A percentile compares a stretch with the other conserved stretches of the same genome.
Evolutionary conservation across 2,329 filamentous ascomycete genomes (phyloP).

Genomic region (Fusarium sp.): DNA sequence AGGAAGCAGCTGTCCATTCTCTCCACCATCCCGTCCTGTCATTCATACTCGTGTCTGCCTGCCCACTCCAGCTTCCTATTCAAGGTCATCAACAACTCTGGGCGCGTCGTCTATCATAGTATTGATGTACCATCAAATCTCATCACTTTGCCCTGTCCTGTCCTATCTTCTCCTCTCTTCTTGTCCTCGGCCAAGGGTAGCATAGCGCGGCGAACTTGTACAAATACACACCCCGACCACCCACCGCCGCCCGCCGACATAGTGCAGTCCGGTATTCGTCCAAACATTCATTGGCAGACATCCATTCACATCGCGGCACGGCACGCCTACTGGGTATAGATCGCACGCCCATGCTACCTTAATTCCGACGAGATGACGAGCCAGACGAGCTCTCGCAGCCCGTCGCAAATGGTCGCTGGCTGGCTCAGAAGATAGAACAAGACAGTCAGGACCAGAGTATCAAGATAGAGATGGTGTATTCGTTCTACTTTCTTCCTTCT

Average conservation of each 20-base stretch:
- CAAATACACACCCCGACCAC: constrained; percentile 30
- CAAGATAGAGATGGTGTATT: constrained; percentile 1
- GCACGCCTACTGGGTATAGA: constrained; percentile 27
- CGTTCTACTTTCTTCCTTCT: not conserved
- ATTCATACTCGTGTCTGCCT: constrained; percentile 27
- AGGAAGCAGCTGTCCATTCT: constrained; percentile 14
- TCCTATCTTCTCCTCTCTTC: constrained; percentile 9
- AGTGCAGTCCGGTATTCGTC: constrained; percentile 16
- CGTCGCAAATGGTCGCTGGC: constrained; percentile 18
- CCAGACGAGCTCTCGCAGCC: constrained; percentile 28
- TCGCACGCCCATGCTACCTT: constrained; percentile 25
- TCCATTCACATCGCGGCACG: constrained; percentile 22
- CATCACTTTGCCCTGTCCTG: constrained; percentile 14
- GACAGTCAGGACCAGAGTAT: constrained; percentile 20
- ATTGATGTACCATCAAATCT: constrained; percentile 7
- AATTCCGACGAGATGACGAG: constrained; percentile 33
- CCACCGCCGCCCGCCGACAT: constrained; percentile 24
- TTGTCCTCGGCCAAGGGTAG: constrained; percentile 27
- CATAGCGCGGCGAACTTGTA: constrained; percentile 31
- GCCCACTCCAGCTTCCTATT: constrained; percentile 3
- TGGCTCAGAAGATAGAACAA: constrained; percentile 20
- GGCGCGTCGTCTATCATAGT: constrained; percentile 20
- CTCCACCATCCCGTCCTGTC: constrained; percentile 14
- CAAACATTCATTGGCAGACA: constrained; percentile 27
- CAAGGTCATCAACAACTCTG: constrained; percentile 20